A percentile compares a stretch with the other conserved stretches of the same genome.
phyloP scores from a whole-genome alignment of 2,329 filamentous ascomycete genomes.

The Colletotrichum karsti region DNA sequence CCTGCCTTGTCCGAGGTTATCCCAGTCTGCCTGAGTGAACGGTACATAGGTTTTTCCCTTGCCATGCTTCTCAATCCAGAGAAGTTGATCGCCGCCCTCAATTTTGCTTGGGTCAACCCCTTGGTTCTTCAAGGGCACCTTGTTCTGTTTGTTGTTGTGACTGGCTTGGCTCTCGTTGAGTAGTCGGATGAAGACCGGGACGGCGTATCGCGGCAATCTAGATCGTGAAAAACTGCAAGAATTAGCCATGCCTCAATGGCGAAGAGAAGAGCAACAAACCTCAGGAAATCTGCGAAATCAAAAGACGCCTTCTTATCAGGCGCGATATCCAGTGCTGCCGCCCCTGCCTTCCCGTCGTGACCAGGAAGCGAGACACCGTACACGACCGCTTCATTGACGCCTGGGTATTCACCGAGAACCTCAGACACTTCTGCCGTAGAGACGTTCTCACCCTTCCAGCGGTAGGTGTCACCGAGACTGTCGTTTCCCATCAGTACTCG shows the following conservation, averaged over 20 bases:
- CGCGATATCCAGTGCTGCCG: constrained; percentile 67
- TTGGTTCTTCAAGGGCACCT: constrained; percentile 64
- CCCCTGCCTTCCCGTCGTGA: constrained; percentile 75
- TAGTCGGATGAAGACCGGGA: constrained; percentile 77
- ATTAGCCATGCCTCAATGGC: background rate
- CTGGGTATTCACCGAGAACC: constrained; percentile 65
- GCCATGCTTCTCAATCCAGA: constrained; percentile 62
- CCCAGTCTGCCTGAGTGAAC: constrained; percentile 69
- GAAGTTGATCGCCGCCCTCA: constrained; percentile 47
- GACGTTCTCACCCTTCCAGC: constrained; percentile 78
- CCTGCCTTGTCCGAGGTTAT: constrained; percentile 5
- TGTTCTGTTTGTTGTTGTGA: constrained; percentile 85
- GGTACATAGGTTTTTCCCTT: constrained; percentile 64
- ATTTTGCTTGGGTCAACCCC: constrained; percentile 20
- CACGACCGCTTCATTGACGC: constrained; percentile 72
- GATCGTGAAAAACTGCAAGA: constrained; percentile 57
- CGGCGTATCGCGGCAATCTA: constrained; percentile 76
- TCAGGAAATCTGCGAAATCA: constrained; percentile 67
- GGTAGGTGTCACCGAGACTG: constrained; percentile 75
- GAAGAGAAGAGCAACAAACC: constrained; percentile 39
- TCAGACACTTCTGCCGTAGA: constrained; percentile 74
- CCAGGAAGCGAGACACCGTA: constrained; percentile 73
- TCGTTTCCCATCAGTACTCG: background rate
- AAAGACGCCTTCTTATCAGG: constrained; percentile 57
- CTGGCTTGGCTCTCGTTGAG: constrained; percentile 63